Percentiles rank a stretch among this genome's conserved stretches.
Evolutionary conservation across 2,329 filamentous ascomycete species (phyloP).

Genomic region (Curvularia sp.): DNA sequence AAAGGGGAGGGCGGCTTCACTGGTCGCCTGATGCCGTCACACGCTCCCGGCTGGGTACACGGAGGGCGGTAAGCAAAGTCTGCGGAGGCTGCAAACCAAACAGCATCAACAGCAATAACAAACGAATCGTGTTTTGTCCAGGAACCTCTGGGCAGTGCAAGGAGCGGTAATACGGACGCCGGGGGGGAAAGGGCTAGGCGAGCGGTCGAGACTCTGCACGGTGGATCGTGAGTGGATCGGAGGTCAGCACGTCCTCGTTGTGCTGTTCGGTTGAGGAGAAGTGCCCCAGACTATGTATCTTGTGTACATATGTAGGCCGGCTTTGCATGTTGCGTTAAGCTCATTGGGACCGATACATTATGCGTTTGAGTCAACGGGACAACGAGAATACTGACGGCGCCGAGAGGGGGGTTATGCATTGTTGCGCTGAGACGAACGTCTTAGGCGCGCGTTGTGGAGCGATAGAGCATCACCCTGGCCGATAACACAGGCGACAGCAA

Average conservation of each 20-base stretch:
- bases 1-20: not conserved
- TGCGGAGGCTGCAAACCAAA: not conserved
- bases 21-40: not conserved
- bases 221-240: slow-evolving; percentile 15
- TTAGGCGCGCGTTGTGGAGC: slow-evolving; percentile 13
- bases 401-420: slow-evolving; percentile 5
- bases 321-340: slow-evolving; percentile 12
- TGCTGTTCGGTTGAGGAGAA: slow-evolving; percentile 10
- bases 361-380: slow-evolving; percentile 8
- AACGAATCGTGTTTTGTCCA: slow-evolving; percentile 11
- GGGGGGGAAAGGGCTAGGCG: slow-evolving; percentile 17
- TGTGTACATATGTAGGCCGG: not conserved
- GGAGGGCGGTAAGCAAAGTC: not conserved
- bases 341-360: slow-evolving; percentile 12
- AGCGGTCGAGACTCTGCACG: slow-evolving; percentile 16
- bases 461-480: slow-evolving; percentile 14
- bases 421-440: slow-evolving; percentile 22
- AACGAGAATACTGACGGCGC: slow-evolving; percentile 4
- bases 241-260: slow-evolving; percentile 15
- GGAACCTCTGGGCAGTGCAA: slow-evolving; percentile 9
- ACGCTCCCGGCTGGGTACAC: not conserved
- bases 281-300: slow-evolving; percentile 17
- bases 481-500: slow-evolving; percentile 15
- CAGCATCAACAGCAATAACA: slow-evolving; percentile 4
- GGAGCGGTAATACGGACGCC: slow-evolving; percentile 19